A percentile compares a stretch with the other conserved stretches of the same genome.
phyloP scores from a whole-genome alignment of 2,329 filamentous ascomycete species.

The Orbilia ellipsospora region DNA sequence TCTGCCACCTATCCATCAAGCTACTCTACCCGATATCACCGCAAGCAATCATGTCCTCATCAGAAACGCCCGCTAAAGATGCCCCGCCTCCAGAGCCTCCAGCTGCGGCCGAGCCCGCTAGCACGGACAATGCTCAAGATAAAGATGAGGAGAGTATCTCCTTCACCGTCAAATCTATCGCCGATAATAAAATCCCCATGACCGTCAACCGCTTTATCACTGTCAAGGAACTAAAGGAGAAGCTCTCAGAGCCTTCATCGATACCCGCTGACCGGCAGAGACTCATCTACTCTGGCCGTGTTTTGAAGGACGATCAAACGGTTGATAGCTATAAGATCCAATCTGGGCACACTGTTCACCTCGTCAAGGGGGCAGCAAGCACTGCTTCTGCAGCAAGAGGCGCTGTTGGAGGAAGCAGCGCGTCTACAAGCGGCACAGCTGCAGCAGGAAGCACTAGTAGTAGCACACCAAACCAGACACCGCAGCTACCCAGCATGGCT shows the following conservation, averaged over 20 bases:
- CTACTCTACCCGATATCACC: constrained; percentile 11
- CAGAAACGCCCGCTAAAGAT: constrained; percentile 52
- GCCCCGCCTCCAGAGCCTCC: constrained; percentile 55
- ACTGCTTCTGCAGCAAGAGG: constrained; percentile 72
- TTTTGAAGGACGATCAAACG: constrained; percentile 93
- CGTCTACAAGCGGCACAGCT: constrained; percentile 56
- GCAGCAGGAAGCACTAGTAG: constrained; percentile 16
- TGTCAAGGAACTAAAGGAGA: constrained; percentile 87
- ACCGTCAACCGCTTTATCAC: constrained; percentile 81
- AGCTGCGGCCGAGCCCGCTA: constrained; percentile 62
- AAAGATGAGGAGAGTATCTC: constrained; percentile 79
- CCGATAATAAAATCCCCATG: constrained; percentile 83
- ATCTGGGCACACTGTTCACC: constrained; percentile 91
- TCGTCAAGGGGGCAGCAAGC: constrained; percentile 95
- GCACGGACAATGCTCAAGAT: constrained; percentile 70
- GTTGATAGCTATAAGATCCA: constrained; percentile 93
- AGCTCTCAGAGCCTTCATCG: constrained; percentile 88
- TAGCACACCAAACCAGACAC: constrained; percentile 61
- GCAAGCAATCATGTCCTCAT: constrained; percentile 56
- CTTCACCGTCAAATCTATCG: constrained; percentile 98
- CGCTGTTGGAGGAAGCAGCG: constrained; percentile 57
- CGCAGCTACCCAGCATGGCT: constrained; percentile 79
- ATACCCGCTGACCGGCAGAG: constrained; percentile 89
- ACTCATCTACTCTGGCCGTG: constrained; percentile 95
- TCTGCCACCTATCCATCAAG: neutral